Evolutionary conservation across 1,139 yeast genomes (phyloP).

Genomic region (Blastobotrys illinoisensis): DNA sequence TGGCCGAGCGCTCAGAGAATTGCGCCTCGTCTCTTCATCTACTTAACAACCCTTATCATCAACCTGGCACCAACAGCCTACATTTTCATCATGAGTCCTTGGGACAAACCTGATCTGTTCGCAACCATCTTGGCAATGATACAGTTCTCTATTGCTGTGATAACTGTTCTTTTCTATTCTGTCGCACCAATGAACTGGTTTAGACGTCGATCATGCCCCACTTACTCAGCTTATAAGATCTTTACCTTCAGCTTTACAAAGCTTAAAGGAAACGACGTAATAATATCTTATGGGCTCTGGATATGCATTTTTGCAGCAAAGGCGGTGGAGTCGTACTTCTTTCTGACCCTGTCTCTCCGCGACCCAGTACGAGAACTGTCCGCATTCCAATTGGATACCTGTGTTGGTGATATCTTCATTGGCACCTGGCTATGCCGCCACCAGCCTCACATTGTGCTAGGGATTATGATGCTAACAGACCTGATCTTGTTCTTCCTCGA

Average conservation of each 20-base stretch:
- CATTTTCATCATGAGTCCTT: slow-evolving; percentile 46
- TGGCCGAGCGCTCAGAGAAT: slow-evolving; percentile 64
- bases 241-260: slow-evolving; percentile 54
- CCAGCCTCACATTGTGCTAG: slow-evolving; percentile 55
- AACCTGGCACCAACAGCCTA: slow-evolving; percentile 62
- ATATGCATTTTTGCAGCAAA: slow-evolving; percentile 63
- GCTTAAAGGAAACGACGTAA: slow-evolving; percentile 45
- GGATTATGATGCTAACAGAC: slow-evolving; percentile 57
- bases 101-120: slow-evolving; percentile 42
- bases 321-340: slow-evolving; percentile 74
- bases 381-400: slow-evolving; percentile 52
- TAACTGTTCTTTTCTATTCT: slow-evolving; percentile 58
- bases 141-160: slow-evolving; percentile 56
- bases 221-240: background rate
- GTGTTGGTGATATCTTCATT: slow-evolving; percentile 53
- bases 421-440: slow-evolving; percentile 50
- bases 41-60: slow-evolving; percentile 41
- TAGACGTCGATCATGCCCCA: slow-evolving; percentile 9
- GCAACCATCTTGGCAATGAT: slow-evolving; percentile 51
- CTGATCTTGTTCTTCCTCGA: slow-evolving; percentile 73
- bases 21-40: slow-evolving; percentile 39
- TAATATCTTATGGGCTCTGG: slow-evolving; percentile 64
- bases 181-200: slow-evolving; percentile 54
- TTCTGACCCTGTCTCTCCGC: slow-evolving; percentile 66
- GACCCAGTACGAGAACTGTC: slow-evolving; percentile 73